Conservation (phyloP, 78 protist genomes). For the Dictyostelium capitatum region DNA sequence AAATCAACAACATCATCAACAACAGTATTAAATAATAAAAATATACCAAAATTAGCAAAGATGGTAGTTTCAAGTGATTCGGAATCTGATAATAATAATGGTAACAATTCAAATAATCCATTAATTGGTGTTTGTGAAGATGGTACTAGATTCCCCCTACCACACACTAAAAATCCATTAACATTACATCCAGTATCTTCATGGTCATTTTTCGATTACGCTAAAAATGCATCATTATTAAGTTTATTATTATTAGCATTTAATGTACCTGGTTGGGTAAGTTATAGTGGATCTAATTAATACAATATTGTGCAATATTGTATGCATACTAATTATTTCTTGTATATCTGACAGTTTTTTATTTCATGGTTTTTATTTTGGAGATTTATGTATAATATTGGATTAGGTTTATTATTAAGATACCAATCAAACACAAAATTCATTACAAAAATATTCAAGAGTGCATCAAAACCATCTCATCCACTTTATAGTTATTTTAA, state of each 20-base stretch:
- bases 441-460: constrained; percentile 28
- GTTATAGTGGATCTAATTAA: too few relatives aligned
- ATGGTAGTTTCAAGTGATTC: constrained; percentile 49
- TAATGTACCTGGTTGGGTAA: constrained; percentile 81
- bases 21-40: not conserved
- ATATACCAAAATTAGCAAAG: constrained; percentile 31
- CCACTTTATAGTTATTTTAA: constrained; percentile 7
- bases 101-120: not conserved
- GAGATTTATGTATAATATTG: constrained; percentile 91
- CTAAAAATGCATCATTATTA: constrained; percentile 73
- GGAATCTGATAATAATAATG: constrained; percentile 21
- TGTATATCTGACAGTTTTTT: too few relatives aligned
- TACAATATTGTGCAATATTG: not conserved
- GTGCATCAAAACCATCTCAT: constrained; percentile 1
- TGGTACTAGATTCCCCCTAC: constrained; percentile 75
- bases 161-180: constrained; percentile 79
- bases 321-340: not conserved
- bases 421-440: constrained; percentile 77
- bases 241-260: constrained; percentile 65
- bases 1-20: not conserved
- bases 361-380: constrained; percentile 85
- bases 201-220: constrained; percentile 79
- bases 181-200: constrained; percentile 60
- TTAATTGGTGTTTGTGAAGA: constrained; percentile 60
- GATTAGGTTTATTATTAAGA: constrained; percentile 86